These are phyloP conservation scores for Aspergillus thermomutatus DNA, from an alignment of 2,329 filamentous ascomycete genomes.

Conservation along the genomic window DNA sequence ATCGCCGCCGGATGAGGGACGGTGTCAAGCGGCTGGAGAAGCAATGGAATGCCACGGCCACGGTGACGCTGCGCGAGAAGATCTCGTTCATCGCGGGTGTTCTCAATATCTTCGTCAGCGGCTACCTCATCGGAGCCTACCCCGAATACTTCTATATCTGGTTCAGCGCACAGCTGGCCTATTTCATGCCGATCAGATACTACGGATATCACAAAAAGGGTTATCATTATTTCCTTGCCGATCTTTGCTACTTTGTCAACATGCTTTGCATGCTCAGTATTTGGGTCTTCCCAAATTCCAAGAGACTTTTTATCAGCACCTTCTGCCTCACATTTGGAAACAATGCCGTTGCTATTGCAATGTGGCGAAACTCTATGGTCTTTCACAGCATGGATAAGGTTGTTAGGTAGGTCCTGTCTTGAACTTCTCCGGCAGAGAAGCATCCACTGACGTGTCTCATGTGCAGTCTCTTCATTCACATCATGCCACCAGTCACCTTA, in stretches of 20 bases:
- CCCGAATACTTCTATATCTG: conserved; percentile 87
- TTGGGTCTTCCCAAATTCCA: conserved; percentile 87
- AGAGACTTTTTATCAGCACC: conserved; percentile 84
- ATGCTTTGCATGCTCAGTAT: conserved; percentile 75
- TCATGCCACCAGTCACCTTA: conserved; percentile 93
- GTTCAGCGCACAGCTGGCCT: conserved; percentile 83
- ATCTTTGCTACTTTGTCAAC: conserved; percentile 98
- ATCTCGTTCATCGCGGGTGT: conserved; percentile 93
- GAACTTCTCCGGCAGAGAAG: not conserved
- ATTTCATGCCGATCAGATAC: conserved; percentile 95
- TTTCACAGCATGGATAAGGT: conserved; percentile 99
- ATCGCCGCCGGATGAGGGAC: conserved; percentile 78
- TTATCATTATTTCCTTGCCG: conserved; percentile 95
- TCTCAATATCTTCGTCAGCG: conserved; percentile 95
- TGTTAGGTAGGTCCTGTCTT: conserved; percentile 57
- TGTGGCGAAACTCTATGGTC: conserved; percentile 98
- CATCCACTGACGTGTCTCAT: not conserved
- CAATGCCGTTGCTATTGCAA: conserved; percentile 94
- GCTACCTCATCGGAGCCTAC: conserved; percentile 82
- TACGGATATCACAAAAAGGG: conserved; percentile 88
- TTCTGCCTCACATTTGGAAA: conserved; percentile 95
- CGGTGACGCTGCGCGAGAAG: conserved; percentile 88
- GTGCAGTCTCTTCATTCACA: conserved; percentile 87
- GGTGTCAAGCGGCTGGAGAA: conserved; percentile 83
- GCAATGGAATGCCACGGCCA: conserved; percentile 85